Conservation (phyloP, 805 yeast species). For the Monosporozyma unispora region DNA sequence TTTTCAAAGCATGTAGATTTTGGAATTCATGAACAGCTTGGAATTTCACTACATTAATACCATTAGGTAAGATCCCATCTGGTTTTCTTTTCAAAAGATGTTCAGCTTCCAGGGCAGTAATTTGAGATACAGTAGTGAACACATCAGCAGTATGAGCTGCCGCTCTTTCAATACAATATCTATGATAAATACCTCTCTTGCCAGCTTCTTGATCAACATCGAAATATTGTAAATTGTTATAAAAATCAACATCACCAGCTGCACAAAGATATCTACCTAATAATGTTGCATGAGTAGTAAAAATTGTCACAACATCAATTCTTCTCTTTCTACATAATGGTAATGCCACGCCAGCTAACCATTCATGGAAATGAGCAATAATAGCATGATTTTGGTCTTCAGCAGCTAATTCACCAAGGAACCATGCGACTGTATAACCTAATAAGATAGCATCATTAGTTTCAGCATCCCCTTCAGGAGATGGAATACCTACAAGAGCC, state of each 20-base stretch:
- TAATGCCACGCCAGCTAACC: slow-evolving; percentile 95
- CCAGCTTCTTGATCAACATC: slow-evolving; percentile 99
- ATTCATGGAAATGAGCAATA: slow-evolving; percentile 91
- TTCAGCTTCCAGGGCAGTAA: slow-evolving; percentile 94
- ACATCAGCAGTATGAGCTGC: slow-evolving; percentile 96
- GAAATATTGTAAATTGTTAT: slow-evolving; percentile 77
- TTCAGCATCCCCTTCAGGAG: slow-evolving; percentile 82
- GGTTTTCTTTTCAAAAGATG: slow-evolving; percentile 91
- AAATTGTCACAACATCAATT: slow-evolving; percentile 88
- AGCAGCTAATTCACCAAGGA: slow-evolving; percentile 84
- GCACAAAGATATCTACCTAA: slow-evolving; percentile 94
- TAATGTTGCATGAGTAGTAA: slow-evolving; percentile 95
- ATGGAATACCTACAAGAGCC: slow-evolving; percentile 85
- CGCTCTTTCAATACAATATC: slow-evolving; percentile 93
- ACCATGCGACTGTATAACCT: slow-evolving; percentile 95
- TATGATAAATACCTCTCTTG: slow-evolving; percentile 90
- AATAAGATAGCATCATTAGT: slow-evolving; percentile 86
- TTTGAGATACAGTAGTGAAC: slow-evolving; percentile 93
- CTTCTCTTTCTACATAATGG: slow-evolving; percentile 87
- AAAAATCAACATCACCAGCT: slow-evolving; percentile 92
- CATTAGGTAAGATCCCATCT: slow-evolving; percentile 96
- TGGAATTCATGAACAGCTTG: slow-evolving; percentile 98
- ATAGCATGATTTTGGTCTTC: slow-evolving; percentile 82
- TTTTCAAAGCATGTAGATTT: slow-evolving; percentile 84
- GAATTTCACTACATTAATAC: slow-evolving; percentile 89